Percentiles rank a stretch among this genome's conserved stretches.
These are phyloP conservation scores for Leptographium lundbergii DNA, from an alignment of 2,329 filamentous ascomycete species.

Conservation along the genomic window DNA sequence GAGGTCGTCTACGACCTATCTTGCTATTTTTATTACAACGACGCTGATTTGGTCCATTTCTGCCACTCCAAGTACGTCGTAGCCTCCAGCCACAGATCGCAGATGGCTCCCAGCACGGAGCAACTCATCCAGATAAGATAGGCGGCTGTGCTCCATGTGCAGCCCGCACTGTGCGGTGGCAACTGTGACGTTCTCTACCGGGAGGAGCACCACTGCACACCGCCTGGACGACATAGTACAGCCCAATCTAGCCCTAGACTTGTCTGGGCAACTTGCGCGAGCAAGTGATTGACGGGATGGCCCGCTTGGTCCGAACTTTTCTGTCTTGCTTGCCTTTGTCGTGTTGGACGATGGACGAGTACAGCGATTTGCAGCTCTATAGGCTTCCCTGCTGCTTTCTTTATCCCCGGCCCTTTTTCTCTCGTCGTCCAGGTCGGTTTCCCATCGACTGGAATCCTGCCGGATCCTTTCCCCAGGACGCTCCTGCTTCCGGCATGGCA, in stretches of 20 bases:
- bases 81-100: background rate
- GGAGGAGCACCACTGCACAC: background rate
- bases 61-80: too few relatives aligned
- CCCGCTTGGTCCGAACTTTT: background rate
- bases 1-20: background rate
- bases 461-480: background rate
- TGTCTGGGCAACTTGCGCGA: background rate
- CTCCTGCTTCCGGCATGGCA: too few relatives aligned
- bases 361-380: background rate
- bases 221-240: background rate
- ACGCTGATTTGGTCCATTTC: background rate
- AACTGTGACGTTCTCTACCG: too few relatives aligned
- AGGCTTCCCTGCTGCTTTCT: background rate
- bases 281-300: background rate
- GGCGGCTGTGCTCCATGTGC: too few relatives aligned
- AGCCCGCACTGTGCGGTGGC: too few relatives aligned
- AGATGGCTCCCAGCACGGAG: background rate
- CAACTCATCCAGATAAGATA: too few relatives aligned
- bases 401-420: background rate
- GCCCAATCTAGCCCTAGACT: background rate
- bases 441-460: background rate
- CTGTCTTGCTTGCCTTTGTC: background rate
- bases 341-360: background rate
- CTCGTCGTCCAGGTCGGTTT: background rate
- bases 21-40: background rate